These are phyloP conservation scores for Saccharomyces uvarum DNA, from an alignment of 1,139 yeast genomes.

Conservation along the genomic window DNA sequence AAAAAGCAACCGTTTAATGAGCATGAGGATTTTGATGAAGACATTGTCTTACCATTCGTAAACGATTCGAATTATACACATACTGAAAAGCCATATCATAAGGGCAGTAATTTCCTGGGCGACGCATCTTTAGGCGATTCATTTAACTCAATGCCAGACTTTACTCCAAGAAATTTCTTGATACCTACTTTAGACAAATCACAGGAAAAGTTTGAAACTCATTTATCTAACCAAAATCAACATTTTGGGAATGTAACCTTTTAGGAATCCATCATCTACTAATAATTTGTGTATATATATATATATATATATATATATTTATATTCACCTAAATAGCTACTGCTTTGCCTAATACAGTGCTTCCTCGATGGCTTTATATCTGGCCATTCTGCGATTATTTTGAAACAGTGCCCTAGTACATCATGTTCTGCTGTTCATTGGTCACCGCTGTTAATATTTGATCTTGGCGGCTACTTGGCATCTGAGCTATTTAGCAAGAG, in stretches of 20 bases:
- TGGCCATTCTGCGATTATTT: neutral
- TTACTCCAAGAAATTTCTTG: constrained; percentile 17
- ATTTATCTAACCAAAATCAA: neutral
- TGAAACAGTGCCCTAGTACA: neutral
- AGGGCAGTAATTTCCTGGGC: neutral
- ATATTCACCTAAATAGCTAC: neutral
- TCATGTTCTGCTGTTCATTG: no score
- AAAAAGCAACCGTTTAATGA: neutral
- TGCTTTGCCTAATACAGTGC: neutral
- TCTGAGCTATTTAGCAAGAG: no score
- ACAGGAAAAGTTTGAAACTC: neutral
- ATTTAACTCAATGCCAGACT: constrained; percentile 1
- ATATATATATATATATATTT: neutral
- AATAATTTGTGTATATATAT: neutral
- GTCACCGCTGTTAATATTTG: neutral
- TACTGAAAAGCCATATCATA: constrained; percentile 1
- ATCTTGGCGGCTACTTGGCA: neutral
- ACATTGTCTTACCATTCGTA: neutral
- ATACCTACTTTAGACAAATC: constrained; percentile 4
- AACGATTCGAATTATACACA: constrained; percentile 6
- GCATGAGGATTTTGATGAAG: neutral
- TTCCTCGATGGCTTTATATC: neutral
- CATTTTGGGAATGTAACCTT: constrained; percentile 1
- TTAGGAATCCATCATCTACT: neutral
- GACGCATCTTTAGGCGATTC: neutral